phyloP scores from a whole-genome alignment of 352 stramenopile species.

The Pythium grandisporangium region DNA sequence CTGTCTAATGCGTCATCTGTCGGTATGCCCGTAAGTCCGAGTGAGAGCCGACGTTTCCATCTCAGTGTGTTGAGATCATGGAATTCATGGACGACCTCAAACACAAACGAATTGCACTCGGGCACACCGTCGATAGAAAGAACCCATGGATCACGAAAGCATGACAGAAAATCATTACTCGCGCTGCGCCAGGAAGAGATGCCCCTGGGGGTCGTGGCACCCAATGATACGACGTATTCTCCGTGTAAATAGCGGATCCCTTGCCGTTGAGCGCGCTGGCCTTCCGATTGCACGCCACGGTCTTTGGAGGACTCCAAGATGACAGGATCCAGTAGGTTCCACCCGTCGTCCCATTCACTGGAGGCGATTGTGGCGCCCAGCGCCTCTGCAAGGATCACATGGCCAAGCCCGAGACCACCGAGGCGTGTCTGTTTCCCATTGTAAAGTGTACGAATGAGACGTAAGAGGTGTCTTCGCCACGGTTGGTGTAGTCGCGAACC shows the following conservation, averaged over 20 bases:
- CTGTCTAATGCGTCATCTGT: too few relatives aligned
- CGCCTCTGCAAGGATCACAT: constrained; percentile 18
- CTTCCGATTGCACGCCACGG: too few relatives aligned
- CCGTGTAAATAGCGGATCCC: constrained; percentile 13
- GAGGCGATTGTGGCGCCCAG: constrained; percentile 9
- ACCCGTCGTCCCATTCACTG: constrained; percentile 17
- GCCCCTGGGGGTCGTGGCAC: not conserved
- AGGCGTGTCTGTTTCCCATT: constrained; percentile 10
- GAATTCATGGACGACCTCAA: constrained; percentile 14
- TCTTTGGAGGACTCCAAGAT: constrained; percentile 1
- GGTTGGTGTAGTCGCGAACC: too few relatives aligned
- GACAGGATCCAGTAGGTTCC: constrained; percentile 9
- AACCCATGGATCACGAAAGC: constrained; percentile 11
- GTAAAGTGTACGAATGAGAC: constrained; percentile 19
- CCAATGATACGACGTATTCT: constrained; percentile 11
- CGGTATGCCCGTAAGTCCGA: constrained; percentile 5
- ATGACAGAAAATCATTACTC: constrained; percentile 8
- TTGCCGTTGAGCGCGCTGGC: not conserved
- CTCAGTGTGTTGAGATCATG: too few relatives aligned
- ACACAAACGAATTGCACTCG: constrained; percentile 14
- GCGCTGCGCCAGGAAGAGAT: constrained; percentile 10
- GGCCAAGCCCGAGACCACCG: constrained; percentile 18
- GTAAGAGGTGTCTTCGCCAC: constrained; percentile 11
- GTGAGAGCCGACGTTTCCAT: too few relatives aligned
- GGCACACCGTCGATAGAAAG: constrained; percentile 15